Conservation (phyloP, 108 stramenopile species). For the Nitzschia sp. region DNA sequence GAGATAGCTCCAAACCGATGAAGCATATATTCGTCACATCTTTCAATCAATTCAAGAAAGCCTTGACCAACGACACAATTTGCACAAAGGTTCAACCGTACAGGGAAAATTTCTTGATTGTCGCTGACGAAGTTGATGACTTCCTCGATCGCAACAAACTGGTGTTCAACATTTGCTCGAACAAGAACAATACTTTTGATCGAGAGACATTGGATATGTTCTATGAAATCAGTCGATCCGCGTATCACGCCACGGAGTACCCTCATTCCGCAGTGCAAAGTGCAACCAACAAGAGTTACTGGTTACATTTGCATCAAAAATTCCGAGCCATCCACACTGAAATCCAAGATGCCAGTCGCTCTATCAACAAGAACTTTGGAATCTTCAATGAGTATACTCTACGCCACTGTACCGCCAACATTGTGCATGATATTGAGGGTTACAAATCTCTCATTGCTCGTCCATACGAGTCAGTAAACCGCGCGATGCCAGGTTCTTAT, state of each 20-base stretch:
- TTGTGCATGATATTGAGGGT: slow-evolving; percentile 32
- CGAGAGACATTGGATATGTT: slow-evolving; percentile 31
- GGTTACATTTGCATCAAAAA: slow-evolving; percentile 27
- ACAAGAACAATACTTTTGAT: slow-evolving; percentile 31
- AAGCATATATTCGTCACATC: slow-evolving; percentile 36
- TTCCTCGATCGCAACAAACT: slow-evolving; percentile 36
- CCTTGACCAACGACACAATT: slow-evolving; percentile 28
- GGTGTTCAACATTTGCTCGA: slow-evolving; percentile 43
- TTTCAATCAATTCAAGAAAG: slow-evolving; percentile 41
- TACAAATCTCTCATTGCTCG: slow-evolving; percentile 42
- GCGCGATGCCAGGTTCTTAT: slow-evolving; percentile 39
- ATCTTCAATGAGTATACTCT: slow-evolving; percentile 43
- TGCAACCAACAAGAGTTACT: slow-evolving; percentile 25
- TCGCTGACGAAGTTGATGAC: slow-evolving; percentile 30
- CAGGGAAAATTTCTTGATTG: slow-evolving; percentile 26
- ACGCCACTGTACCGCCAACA: slow-evolving; percentile 29
- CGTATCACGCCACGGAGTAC: slow-evolving; percentile 15
- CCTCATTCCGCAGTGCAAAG: not conserved
- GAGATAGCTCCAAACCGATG: not conserved
- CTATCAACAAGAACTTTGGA: slow-evolving; percentile 36
- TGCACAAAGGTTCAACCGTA: slow-evolving; percentile 29
- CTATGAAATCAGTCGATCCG: slow-evolving; percentile 23
- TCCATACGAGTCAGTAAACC: slow-evolving; percentile 35
- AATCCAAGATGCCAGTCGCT: slow-evolving; percentile 37
- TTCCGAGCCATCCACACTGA: slow-evolving; percentile 31